Percentiles rank a stretch among this genome's conserved stretches.
Conservation (phyloP, 1,139 yeast species). For the Suhomyces panamericanus region DNA sequence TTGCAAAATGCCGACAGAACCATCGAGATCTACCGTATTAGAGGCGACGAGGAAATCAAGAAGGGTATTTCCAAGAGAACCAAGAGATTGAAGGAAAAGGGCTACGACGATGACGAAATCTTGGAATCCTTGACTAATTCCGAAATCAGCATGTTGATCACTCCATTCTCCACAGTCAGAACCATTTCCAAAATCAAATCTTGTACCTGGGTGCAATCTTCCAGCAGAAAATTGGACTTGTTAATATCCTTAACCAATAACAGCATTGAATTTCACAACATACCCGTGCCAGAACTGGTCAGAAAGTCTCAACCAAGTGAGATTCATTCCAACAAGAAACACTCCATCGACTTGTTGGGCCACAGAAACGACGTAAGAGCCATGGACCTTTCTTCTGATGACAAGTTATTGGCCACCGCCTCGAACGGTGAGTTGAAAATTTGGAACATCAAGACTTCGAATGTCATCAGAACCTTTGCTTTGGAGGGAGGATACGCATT, state of each 20-base stretch:
- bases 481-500: slow-evolving; percentile 83
- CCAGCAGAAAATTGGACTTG: slow-evolving; percentile 53
- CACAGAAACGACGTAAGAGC: slow-evolving; percentile 89
- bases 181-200: slow-evolving; percentile 57
- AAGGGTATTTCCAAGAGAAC: slow-evolving; percentile 79
- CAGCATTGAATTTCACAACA: slow-evolving; percentile 65
- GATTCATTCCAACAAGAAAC: slow-evolving; percentile 35
- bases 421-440: slow-evolving; percentile 86
- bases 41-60: slow-evolving; percentile 75
- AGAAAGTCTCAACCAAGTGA: slow-evolving; percentile 47
- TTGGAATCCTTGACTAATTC: slow-evolving; percentile 52
- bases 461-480: slow-evolving; percentile 75
- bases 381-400: slow-evolving; percentile 77
- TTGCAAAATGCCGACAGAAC: slow-evolving; percentile 80
- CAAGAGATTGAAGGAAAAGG: slow-evolving; percentile 75
- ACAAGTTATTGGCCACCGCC: slow-evolving; percentile 80
- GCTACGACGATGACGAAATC: slow-evolving; percentile 60
- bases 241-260: slow-evolving; percentile 70
- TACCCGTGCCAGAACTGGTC: slow-evolving; percentile 50
- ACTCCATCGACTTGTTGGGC: slow-evolving; percentile 73
- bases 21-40: slow-evolving; percentile 76
- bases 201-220: slow-evolving; percentile 53
- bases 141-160: slow-evolving; percentile 57
- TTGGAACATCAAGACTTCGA: slow-evolving; percentile 76
- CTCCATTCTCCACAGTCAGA: slow-evolving; percentile 64